A percentile compares a stretch with the other conserved stretches of the same genome.
Evolutionary conservation across 352 stramenopile species (phyloP).

Genomic region (Globisporangium iwayamae): DNA sequence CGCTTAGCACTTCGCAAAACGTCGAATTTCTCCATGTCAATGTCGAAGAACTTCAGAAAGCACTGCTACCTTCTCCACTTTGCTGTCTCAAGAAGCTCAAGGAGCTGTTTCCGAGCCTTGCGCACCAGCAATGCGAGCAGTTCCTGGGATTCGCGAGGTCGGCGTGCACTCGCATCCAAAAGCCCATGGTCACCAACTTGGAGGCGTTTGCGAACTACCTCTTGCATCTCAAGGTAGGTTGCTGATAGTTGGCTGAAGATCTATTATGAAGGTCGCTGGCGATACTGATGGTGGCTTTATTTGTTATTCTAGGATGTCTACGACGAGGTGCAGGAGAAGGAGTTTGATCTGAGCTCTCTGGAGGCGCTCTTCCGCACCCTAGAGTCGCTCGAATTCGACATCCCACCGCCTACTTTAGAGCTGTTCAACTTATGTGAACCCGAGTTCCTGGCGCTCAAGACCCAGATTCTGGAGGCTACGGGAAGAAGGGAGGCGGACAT

Average conservation of each 20-base stretch:
- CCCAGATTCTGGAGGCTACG: constrained; percentile 25
- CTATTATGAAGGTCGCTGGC: background rate
- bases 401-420: constrained; percentile 25
- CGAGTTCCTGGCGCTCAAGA: constrained; percentile 41
- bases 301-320: constrained; percentile 33
- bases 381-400: constrained; percentile 27
- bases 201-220: constrained; percentile 51
- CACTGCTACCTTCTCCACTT: constrained; percentile 37
- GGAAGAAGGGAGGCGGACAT: constrained; percentile 30
- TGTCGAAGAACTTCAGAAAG: constrained; percentile 31
- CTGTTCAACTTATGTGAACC: constrained; percentile 37
- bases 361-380: constrained; percentile 38
- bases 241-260: constrained; percentile 13
- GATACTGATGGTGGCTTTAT: background rate
- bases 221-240: constrained; percentile 38
- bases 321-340: constrained; percentile 40
- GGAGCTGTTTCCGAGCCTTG: constrained; percentile 34
- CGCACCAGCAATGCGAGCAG: constrained; percentile 38
- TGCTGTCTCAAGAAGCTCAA: constrained; percentile 38
- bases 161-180: constrained; percentile 45
- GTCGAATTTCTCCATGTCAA: constrained; percentile 50
- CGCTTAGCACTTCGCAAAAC: constrained; percentile 14
- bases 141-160: constrained; percentile 41
- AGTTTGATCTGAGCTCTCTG: constrained; percentile 46
- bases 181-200: constrained; percentile 28